Evolutionary conservation across 2,329 filamentous ascomycete genomes (phyloP).

Genomic region (Tolypocladium inflatum): DNA sequence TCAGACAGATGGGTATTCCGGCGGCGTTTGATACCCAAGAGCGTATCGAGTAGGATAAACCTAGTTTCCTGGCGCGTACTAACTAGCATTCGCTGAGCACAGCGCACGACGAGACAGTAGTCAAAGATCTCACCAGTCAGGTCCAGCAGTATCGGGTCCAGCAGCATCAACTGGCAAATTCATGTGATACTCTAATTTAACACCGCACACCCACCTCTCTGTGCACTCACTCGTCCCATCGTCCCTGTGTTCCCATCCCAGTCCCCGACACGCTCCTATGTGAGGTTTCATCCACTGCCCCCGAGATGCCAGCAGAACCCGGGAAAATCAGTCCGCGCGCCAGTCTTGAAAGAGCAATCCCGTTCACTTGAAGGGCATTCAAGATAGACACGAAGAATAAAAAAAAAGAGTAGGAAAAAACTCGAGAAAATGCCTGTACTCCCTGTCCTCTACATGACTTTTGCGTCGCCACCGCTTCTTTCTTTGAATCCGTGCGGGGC

Average conservation of each 20-base stretch:
- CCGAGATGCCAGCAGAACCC: background rate
- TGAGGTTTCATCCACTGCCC: background rate
- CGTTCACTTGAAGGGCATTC: constrained; percentile 26
- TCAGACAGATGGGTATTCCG: background rate
- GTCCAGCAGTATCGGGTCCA: background rate
- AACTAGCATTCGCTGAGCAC: background rate
- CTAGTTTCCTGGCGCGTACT: background rate
- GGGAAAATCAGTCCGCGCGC: background rate
- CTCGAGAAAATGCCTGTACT: constrained; percentile 22
- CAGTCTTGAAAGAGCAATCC: constrained; percentile 8
- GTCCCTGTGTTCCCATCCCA: background rate
- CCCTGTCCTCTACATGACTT: constrained; percentile 33
- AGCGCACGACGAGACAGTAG: background rate
- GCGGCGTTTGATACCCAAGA: background rate
- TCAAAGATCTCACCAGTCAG: background rate
- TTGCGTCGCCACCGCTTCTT: constrained; percentile 23
- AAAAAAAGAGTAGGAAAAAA: constrained; percentile 11
- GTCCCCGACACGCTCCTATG: background rate
- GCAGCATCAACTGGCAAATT: background rate
- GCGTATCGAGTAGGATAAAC: background rate
- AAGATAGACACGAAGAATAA: constrained; percentile 10
- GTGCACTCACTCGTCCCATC: background rate
- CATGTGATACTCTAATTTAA: background rate
- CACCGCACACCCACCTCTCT: background rate
- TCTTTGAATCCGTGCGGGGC: constrained; percentile 19